Evolutionary conservation across 768 basidiomycete genomes (phyloP), one percentile per base, ranked within the genome.

Genomic region (Hygrophoropsis aurantiaca): DNA sequence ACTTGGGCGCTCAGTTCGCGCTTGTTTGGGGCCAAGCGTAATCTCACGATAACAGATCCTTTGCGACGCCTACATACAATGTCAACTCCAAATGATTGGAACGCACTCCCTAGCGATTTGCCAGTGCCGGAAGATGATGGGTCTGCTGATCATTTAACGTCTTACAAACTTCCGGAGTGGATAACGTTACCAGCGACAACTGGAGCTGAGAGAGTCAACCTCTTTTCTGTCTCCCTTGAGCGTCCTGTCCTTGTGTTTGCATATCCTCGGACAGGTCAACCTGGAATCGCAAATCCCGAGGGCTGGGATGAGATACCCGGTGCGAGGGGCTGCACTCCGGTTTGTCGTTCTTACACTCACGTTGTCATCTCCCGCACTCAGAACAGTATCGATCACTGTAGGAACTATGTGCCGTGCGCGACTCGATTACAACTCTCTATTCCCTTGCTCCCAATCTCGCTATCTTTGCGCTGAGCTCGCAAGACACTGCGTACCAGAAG

Each of bases 241-340:
- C 23, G 20, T 5, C 59, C 52, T 0, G 52, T 62, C 11, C n/a
- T 61, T n/a, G 50, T 57, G 37, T 62, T 62, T 18, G 49, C 51
- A 11, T 61, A 57, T 35, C 60, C 61, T 4, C 43, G 52, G 27
- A 54, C 54, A n/a, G 59, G 60, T 7, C 32, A 16, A 20, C 57
- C 54, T 2, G 46, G 57, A 2, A 35, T 54, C 3, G 27, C 46
- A 2, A 59, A 49, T 47, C 36, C 44, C 9, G 33, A 40, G 0
- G 55, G 50, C 4, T 62, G 60, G 52, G 60, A 57, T 40, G 58
- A 47, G 21, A 62, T 62, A 16, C 60, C 48, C 2, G 52, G 50
- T 4, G 60, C 55, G 42, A 54, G 60, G 40, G 54, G 54, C 10
- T 62, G 53, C 37, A 61, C 60, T 11, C 60, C 57, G 33, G 60